Evolutionary conservation across 2,329 filamentous ascomycete genomes (phyloP), one percentile per base, ranked within the genome.

Genomic region (Endocalyx cinctus): DNA sequence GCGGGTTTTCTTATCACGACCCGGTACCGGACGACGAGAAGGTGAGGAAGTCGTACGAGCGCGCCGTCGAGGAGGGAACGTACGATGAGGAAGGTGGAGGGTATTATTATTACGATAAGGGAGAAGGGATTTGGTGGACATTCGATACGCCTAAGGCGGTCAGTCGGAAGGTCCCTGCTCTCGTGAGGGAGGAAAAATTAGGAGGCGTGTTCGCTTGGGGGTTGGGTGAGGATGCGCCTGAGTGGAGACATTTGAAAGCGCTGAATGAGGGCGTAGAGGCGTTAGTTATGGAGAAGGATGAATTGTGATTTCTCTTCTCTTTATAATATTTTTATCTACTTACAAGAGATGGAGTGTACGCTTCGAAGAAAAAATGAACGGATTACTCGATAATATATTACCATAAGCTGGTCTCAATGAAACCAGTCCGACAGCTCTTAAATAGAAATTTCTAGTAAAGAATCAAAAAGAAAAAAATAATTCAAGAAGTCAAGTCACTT

Each of bases 131-230:
- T 20, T 59, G 52, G 49, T 59, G 55, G 55, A 58, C 54, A 1
- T 56, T 56, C 27, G 54, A 59, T 31, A 55, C 49, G 3, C 50
- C 52, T 6, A 29, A 35, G 10, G 46, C 50, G 19, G 41, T 59
- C 22, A 17, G 27, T 17, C 48, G 39, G 33, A 59, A 58, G 40
- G 55, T 58, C 26, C 47, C 48, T 11, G 38, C 32, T 1, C 41
- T 58, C 13, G 43, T 59, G n/a, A 27, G 42, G 31, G 37, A 46
- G 27, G 43, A 43, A 33, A 42, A 37, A 17, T 43, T 59, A 4
- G 55, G 55, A 5, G 54, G 55, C 7, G 54, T 59, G 5, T 58
- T 59, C 25, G 55, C 55, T 2, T 59, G 55, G 55, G 54, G 54
- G 10, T 37, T 58, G 2, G 55, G 55, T 10, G 55, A 56, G 36